Evolutionary conservation across 345 rosid genomes (phyloP).

Genomic region (Physaria fendleri): DNA sequence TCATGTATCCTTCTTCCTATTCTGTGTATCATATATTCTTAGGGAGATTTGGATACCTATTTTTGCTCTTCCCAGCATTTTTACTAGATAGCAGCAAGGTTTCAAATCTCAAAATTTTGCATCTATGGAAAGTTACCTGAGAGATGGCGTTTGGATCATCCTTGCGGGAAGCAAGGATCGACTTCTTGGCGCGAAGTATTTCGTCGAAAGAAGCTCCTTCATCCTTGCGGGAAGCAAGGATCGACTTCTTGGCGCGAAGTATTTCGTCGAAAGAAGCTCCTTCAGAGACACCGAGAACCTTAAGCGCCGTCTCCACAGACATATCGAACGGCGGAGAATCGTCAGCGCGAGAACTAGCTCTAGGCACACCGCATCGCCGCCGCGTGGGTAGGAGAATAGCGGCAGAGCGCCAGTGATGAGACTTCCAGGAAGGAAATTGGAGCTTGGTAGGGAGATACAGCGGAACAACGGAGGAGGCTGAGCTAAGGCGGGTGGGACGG

Average conservation of each 20-base stretch:
- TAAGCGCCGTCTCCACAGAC: constrained; percentile 93
- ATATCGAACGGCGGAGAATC: constrained; percentile 91
- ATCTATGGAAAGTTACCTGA: too few species aligned
- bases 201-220: constrained; percentile 88
- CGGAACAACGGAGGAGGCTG: constrained; percentile 33
- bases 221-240: constrained; percentile 55
- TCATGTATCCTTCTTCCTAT: too few species aligned
- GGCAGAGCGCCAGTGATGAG: constrained; percentile 40
- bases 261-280: constrained; percentile 86
- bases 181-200: constrained; percentile 88
- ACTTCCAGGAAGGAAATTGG: constrained; percentile 25
- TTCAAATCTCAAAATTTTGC: too few species aligned
- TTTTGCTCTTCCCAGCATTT: too few species aligned
- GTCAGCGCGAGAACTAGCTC: constrained; percentile 73
- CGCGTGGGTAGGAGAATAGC: constrained; percentile 28
- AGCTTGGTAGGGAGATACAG: constrained; percentile 13
- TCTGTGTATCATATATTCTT: too few species aligned
- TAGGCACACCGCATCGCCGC: constrained; percentile 31
- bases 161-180: constrained; percentile 61
- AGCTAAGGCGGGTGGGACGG: constrained; percentile 50
- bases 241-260: constrained; percentile 86
- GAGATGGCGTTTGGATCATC: constrained; percentile 74
- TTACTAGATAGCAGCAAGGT: too few species aligned
- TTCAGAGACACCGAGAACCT: constrained; percentile 88
- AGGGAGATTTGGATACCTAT: too few species aligned